These are phyloP conservation scores for Fusarium luffae DNA, from an alignment of 2,329 filamentous ascomycete genomes.

Conservation along the genomic window DNA sequence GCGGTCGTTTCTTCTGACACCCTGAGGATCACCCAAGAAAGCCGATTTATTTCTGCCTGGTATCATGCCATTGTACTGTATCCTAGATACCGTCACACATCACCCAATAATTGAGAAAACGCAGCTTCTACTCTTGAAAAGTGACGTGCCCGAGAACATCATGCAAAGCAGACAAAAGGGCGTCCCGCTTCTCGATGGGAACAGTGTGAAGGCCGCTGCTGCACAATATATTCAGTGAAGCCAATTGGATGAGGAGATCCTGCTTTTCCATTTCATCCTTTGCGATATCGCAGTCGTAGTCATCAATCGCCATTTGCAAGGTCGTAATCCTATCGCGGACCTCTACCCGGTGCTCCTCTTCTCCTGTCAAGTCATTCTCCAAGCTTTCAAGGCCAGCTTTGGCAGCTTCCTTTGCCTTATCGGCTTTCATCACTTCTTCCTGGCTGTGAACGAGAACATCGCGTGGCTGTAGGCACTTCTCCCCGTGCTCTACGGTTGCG, in stretches of 20 bases:
- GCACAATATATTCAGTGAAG: background rate
- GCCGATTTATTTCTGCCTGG: too few relatives aligned
- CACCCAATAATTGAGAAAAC: too few relatives aligned
- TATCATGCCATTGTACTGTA: background rate
- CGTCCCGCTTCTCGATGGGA: background rate
- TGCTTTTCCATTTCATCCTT: background rate
- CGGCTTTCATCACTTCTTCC: background rate
- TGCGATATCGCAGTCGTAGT: background rate
- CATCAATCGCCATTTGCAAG: background rate
- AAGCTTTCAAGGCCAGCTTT: background rate
- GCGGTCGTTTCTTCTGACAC: background rate
- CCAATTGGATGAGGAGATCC: background rate
- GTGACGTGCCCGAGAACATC: background rate
- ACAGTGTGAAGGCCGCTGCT: background rate
- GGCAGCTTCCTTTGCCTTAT: background rate
- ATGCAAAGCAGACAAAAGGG: background rate
- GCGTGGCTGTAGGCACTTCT: background rate
- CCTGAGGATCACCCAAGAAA: too few relatives aligned
- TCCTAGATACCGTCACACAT: too few relatives aligned
- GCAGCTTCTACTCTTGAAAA: too few relatives aligned
- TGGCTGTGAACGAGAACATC: background rate
- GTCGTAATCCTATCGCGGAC: background rate
- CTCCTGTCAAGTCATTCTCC: background rate
- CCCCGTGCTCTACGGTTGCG: background rate
- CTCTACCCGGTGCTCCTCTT: background rate